Conservation (phyloP, 495 filamentous ascomycete species). For the Neurospora sp. region DNA sequence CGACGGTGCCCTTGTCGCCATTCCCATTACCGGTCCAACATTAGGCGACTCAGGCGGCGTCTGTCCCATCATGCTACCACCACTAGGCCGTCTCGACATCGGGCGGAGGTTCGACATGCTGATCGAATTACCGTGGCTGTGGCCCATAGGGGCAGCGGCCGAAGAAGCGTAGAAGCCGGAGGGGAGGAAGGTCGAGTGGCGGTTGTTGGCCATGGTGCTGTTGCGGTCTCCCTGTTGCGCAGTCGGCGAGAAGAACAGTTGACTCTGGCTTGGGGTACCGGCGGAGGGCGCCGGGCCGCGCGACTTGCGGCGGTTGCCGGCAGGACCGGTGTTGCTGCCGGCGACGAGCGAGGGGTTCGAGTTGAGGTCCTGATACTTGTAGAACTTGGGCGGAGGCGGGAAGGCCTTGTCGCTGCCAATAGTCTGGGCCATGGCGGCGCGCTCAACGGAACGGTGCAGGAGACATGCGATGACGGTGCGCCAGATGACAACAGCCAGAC, state of each 20-base stretch:
- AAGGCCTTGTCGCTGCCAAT: slow-evolving; percentile 53
- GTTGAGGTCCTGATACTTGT: slow-evolving; percentile 46
- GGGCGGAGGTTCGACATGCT: slow-evolving; percentile 47
- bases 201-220: slow-evolving; percentile 38
- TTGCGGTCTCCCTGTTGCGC: slow-evolving; percentile 38
- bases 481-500: slow-evolving; percentile 72
- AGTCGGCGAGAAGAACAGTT: slow-evolving; percentile 91
- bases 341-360: slow-evolving; percentile 52
- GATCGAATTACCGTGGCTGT: slow-evolving; percentile 38
- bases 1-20: not conserved
- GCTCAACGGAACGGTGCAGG: slow-evolving; percentile 77
- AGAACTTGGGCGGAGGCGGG: slow-evolving; percentile 41
- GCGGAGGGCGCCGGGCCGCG: slow-evolving; percentile 33
- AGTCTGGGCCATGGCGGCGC: slow-evolving; percentile 63
- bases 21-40: slow-evolving; percentile 14
- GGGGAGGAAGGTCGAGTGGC: slow-evolving; percentile 66
- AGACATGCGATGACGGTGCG: slow-evolving; percentile 84
- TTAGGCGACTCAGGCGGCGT: slow-evolving; percentile 62
- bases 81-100: slow-evolving; percentile 22
- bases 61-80: slow-evolving; percentile 38
- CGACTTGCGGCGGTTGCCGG: slow-evolving; percentile 25
- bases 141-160: slow-evolving; percentile 28
- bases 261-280: slow-evolving; percentile 38
- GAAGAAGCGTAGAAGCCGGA: slow-evolving; percentile 82
- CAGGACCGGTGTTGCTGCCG: slow-evolving; percentile 24